Base-by-base conservation (phyloP, 768 basidiomycete genomes). In the Podaxis rugospora region DNA sequence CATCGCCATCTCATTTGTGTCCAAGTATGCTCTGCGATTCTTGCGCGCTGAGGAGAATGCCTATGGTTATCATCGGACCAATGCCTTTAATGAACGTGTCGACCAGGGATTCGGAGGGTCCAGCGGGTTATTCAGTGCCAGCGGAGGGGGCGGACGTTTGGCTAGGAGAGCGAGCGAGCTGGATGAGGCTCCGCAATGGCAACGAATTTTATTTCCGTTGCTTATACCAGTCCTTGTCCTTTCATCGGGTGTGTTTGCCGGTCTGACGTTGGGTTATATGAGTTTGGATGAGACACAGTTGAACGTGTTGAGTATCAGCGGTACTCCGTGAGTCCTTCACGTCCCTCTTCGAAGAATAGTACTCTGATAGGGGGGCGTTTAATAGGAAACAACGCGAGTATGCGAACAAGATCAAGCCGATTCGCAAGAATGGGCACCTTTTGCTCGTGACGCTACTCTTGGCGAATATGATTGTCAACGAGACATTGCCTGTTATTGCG, bases 381-480 rank as follows among this genome's bases (percentile, higher is more conserved):
- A 49, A 49, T 72, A 92, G 91, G 25, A 80, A 85, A 66, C 94
- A 96, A 71, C 85, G 88, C 67, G 77, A 78, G 61, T 90, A 92
- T 63, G 94, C 94, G 6, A 83, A 83, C 67, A 88, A 89, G 75
- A 95, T 95, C 67, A 86, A 87, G 71, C 93, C 93, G 11, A 87
- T 96, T 51, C 88, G 93, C 59, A 79, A 86, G 76, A 88, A 93
- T 66, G 90, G 91, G 1, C 92, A 93, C 69, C 76, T 92, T 32
- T 79, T 94, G 9, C 83, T 94, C 61, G 90, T 92, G 59, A 92
- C 91, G 0, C 84, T 93, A 40, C 82, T 93, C 9, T 75, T 95
- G 32, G 87, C 89, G 36, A 95, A 95, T 73, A 95, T 95, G 93
- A 91, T 95, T 59, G 88, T 89, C 67, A 95, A 95, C 70, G 93